Base-by-base conservation (phyloP, 257 asterid genomes). In the Sherardia arvensis region DNA sequence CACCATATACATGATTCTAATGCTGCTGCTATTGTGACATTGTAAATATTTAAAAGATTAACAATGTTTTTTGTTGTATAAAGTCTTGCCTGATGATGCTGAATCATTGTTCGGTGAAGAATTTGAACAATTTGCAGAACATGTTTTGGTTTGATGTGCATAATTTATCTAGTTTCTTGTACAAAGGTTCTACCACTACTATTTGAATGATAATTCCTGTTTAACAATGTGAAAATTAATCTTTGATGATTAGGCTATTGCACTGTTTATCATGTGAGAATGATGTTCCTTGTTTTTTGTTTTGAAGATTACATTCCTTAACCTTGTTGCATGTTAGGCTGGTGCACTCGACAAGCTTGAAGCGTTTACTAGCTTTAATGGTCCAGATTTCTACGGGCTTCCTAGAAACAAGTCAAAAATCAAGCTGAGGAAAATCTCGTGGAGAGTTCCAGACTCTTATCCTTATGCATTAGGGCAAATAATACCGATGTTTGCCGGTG, bases 321-420 rank as follows among this genome's bases (percentile, higher is more conserved):
- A n/a, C n/a, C 10, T 32, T 27, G 61, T 20, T 71, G 53, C 59
- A 33, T 58, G 64, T n/a, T 73, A 88, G 95, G 97, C 82, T 5
- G 82, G 83, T 17, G 95, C 98, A 7, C 80, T 91, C 34, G 98
- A 91, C 77, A 91, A 86, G 77, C 72, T 91, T 4, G 97, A 91
- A 73, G 95, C 94, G 4, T 91, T 91, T 76, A 79, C 97, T 9
- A 91, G 98, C 84, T 91, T 88, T 51, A 91, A 91, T 21, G 98
- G 98, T 53, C 95, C 98, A 3, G 95, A 91, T 61, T 91, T 88
- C 66, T 91, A 91, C 40, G 95, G 93, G 38, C 91, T 91, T 56
- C 95, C 91, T 4, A 74, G 98, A 68, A 91, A 88, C 81, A 75
- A 75, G 4, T 77, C 87, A 8, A 85, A 79, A 79, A 83, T 88